Evolutionary conservation across 805 yeast species (phyloP).

Genomic region (Wickerhamiella nectarea): DNA sequence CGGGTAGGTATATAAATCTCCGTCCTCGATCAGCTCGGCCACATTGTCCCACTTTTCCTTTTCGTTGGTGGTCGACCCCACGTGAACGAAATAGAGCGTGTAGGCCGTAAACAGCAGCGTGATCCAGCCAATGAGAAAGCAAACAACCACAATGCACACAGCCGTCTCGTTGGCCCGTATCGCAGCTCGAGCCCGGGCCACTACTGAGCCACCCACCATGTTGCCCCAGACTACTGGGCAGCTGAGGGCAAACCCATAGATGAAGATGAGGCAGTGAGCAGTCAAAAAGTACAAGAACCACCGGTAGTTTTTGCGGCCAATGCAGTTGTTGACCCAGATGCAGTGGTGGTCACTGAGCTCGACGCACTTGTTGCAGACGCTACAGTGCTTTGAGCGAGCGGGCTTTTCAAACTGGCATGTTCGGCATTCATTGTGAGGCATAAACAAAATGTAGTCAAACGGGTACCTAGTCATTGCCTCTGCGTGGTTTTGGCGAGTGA

Average conservation of each 20-base stretch:
- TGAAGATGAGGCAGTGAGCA: conserved; percentile 33
- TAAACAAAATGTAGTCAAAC: conserved; percentile 42
- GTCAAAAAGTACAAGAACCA: conserved; percentile 47
- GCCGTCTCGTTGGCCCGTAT: conserved; percentile 23
- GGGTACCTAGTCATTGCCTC: conserved; percentile 21
- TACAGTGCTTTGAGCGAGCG: conserved; percentile 50
- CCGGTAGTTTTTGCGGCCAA: conserved; percentile 45
- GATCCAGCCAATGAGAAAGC: conserved; percentile 33
- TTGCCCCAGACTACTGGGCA: conserved; percentile 2
- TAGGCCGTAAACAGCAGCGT: conserved; percentile 32
- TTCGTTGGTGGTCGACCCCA: conserved; percentile 70
- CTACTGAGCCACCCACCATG: background rate
- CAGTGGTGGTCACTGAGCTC: conserved; percentile 47
- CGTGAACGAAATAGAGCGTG: conserved; percentile 38
- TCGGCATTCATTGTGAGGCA: conserved; percentile 32
- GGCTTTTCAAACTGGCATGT: conserved; percentile 40
- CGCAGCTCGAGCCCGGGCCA: conserved; percentile 9
- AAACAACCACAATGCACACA: conserved; percentile 31
- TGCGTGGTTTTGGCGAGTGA: conserved; percentile 21
- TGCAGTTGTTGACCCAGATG: conserved; percentile 48
- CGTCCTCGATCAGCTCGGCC: conserved; percentile 36
- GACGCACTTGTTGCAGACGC: conserved; percentile 36
- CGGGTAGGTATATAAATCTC: conserved; percentile 26
- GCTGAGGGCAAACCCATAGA: conserved; percentile 31
- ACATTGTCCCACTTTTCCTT: conserved; percentile 56